phyloP scores from a whole-genome alignment of 164 flowering plant species.

The Tetrastigma voinierianum region DNA sequence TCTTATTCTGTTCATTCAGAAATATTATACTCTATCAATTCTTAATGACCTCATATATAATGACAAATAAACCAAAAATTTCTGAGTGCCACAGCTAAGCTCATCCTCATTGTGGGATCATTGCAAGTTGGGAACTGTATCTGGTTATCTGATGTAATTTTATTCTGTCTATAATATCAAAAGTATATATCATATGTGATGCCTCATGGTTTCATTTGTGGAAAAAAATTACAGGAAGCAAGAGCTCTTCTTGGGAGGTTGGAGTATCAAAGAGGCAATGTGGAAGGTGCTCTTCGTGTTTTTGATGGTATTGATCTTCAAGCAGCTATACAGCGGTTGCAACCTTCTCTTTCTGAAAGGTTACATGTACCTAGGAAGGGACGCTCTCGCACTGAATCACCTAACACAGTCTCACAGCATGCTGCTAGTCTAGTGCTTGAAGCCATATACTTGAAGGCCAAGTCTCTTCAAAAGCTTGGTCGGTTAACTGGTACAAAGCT shows the following conservation, averaged over 20 bases:
- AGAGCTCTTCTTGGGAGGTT: constrained; percentile 95
- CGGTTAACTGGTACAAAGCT: constrained; percentile 50
- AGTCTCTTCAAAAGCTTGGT: constrained; percentile 93
- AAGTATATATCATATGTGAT: constrained; percentile 5
- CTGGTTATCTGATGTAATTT: too few relatives aligned
- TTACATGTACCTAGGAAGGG: constrained; percentile 45
- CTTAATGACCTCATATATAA: too few relatives aligned
- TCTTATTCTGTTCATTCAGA: too few relatives aligned
- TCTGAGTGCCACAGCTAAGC: too few relatives aligned
- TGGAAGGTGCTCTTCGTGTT: constrained; percentile 81
- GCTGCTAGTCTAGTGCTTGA: constrained; percentile 88
- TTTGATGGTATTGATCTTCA: constrained; percentile 97
- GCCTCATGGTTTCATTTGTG: neutral
- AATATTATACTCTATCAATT: too few relatives aligned
- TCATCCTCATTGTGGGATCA: too few relatives aligned
- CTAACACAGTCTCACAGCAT: constrained; percentile 60
- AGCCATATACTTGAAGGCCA: constrained; percentile 85
- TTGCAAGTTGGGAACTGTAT: too few relatives aligned
- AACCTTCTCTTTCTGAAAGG: constrained; percentile 53
- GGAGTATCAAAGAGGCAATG: constrained; percentile 93
- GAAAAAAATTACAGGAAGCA: constrained; percentile 69
- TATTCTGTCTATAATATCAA: too few relatives aligned
- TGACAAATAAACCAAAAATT: too few relatives aligned
- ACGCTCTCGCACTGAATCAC: constrained; percentile 51
- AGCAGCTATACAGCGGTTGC: constrained; percentile 76